Evolutionary conservation across 441 rosid genomes (phyloP).

Genomic region (Adansonia rubrostipa): DNA sequence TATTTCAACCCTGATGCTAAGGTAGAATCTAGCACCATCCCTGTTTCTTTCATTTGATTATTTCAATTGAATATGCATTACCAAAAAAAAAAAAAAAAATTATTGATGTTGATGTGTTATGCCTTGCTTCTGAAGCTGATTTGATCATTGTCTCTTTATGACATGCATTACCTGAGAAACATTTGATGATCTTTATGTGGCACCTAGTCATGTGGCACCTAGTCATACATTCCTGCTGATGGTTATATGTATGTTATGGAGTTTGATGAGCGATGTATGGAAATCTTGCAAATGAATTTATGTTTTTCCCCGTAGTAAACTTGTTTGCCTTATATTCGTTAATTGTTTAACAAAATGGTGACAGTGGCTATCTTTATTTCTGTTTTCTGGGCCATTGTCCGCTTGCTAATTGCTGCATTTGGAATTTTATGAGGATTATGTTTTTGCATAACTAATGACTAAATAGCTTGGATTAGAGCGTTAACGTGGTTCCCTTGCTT

Average conservation of each 20-base stretch:
- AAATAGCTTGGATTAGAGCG: slow-evolving; percentile 13
- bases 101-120: slow-evolving; percentile 1
- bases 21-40: slow-evolving; percentile 52
- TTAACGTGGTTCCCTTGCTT: background rate
- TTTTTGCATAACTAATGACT: slow-evolving; percentile 2
- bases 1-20: slow-evolving; percentile 76
- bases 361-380: background rate
- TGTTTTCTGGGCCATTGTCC: background rate
- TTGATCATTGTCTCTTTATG: slow-evolving; percentile 10
- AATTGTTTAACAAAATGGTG: slow-evolving; percentile 8
- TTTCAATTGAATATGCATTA: slow-evolving; percentile 17
- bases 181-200: background rate
- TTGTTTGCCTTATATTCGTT: slow-evolving; percentile 4
- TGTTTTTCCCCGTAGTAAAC: background rate
- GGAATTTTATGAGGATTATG: background rate
- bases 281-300: slow-evolving; percentile 17
- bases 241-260: background rate
- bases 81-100: background rate
- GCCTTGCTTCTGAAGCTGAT: slow-evolving; percentile 18
- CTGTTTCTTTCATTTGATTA: background rate
- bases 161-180: slow-evolving; percentile 7
- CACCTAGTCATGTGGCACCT: background rate
- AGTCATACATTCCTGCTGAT: background rate
- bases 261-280: slow-evolving; percentile 15
- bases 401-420: slow-evolving; percentile 6